Percentiles rank a stretch among this genome's conserved stretches.
phyloP scores from a whole-genome alignment of 2,329 filamentous ascomycete species.

The Beauveria asiatica region DNA sequence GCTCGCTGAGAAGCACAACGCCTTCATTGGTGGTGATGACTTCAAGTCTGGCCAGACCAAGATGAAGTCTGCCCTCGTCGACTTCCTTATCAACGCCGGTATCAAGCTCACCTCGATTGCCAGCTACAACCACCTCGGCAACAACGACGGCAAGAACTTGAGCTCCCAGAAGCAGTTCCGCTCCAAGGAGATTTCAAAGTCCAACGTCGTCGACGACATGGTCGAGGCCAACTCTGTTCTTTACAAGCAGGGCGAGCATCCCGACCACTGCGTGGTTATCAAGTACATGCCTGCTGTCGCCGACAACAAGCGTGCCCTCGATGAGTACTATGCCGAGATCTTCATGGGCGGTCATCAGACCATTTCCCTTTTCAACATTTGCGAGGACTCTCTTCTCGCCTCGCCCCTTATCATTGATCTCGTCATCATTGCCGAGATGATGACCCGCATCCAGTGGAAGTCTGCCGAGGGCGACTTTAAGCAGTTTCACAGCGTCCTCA shows the following conservation, averaged over 20 bases:
- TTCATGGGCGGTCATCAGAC: conserved; percentile 98
- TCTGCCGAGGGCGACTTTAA: conserved; percentile 62
- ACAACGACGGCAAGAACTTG: conserved; percentile 98
- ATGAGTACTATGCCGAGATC: conserved; percentile 99
- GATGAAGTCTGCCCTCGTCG: conserved; percentile 98
- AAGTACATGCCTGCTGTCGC: conserved; percentile 99
- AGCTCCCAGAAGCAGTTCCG: conserved; percentile 98
- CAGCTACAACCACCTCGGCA: conserved; percentile 98
- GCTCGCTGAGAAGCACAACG: conserved; percentile 75
- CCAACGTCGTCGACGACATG: conserved; percentile 99
- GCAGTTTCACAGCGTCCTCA: conserved; percentile 94
- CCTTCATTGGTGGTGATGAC: conserved; percentile 95
- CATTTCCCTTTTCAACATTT: conserved; percentile 96
- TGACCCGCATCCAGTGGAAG: conserved; percentile 97
- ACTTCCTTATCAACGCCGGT: conserved; percentile 96
- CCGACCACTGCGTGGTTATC: conserved; percentile 97
- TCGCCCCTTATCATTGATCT: conserved; percentile 96
- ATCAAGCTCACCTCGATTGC: conserved; percentile 99
- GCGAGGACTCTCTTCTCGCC: conserved; percentile 93
- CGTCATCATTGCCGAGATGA: conserved; percentile 88
- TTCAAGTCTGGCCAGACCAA: conserved; percentile 99
- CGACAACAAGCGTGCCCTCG: conserved; percentile 96
- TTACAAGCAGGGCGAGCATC: conserved; percentile 87
- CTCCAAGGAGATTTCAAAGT: conserved; percentile 99
- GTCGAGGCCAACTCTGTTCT: conserved; percentile 89